Base-by-base conservation (phyloP, 305 asterid genomes). In the Solanum hybrid region DNA sequence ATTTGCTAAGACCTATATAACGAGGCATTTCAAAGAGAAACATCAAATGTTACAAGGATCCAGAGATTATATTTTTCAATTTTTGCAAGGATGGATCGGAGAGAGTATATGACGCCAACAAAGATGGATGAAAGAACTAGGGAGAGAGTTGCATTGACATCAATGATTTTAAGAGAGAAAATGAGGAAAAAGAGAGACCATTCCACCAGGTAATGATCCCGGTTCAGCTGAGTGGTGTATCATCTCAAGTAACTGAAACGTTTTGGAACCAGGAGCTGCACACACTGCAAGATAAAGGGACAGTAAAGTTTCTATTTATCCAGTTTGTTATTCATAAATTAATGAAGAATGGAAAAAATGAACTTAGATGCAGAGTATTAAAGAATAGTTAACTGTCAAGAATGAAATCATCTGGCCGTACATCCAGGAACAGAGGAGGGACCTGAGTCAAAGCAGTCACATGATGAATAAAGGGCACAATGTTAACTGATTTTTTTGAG, bases 381-480 rank as follows among this genome's bases (percentile, higher is more conserved):
- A 20, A 76, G 82, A 85, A 42, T 17, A 89, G 64, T 89, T 89
- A 56, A 89, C 91, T 89, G 85, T 89, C 91, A 90, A 95, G 98
- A 91, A 95, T 95, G 92, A 92, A 92, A 93, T 95, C 96, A 86
- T 95, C 93, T 40, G 98, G 97, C 13, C 90, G 92, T 93, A 95
- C 96, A 90, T 95, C 96, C 88, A 95, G 96, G 91, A 95, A 93
- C 86, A 95, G 91, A 34, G 98, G 98, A 93, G 98, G 98, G 69
- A 89, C 91, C 91, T 89, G 91, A 85, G 88, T 35, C 86, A 86
- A 86, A 35, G 86, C 84, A 46, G 89, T 34, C 73, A 40, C 24
- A 73, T 20, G 29, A 40, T 73, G 79, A 88, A 88, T 88, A 79
- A 56, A 60, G 24, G 69, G 46, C 31, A 72, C 40, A 73, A 31